Base-by-base conservation (phyloP, 345 rosid species). In the Pseudoturritis turrita region DNA sequence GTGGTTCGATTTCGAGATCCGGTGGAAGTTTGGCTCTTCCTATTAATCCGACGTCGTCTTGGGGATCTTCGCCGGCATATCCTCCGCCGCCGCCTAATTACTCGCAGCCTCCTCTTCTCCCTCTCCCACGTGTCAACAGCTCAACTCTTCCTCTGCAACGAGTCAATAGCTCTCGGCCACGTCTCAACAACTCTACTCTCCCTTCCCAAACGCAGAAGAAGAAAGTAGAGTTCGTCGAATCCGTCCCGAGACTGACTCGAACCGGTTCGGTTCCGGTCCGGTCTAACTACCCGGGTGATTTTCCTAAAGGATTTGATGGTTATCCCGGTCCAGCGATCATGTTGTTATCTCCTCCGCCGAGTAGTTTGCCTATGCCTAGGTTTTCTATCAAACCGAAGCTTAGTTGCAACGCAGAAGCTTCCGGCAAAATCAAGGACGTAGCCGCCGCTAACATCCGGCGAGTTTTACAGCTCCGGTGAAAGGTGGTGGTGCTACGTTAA, bases 291-390 rank as follows among this genome's bases (percentile, higher is more conserved):
- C 83, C 81, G n/a, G 61, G 61, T 52, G 84, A 83, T 67, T 80
- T 83, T 14, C 91, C 91, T 0, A 80, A 72, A 36, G 75, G 52
- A 10, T 75, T 77, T 70, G 80, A 77, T 65, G 76, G 76, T 49
- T 77, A 77, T 13, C 80, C 80, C n/a, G 80, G 80, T 77, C 80
- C 80, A 57, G 80, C 72, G n/a, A 56, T 77, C 55, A 29, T 77
- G 72, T 28, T 76, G 18, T 51, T 84, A 35, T 82, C 90, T 57
- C 94, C 94, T 6, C 91, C 88, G 4, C 89, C 94, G 11, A 83
- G 94, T 79, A 83, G 91, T 82, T 75, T 88, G 78, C 94, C 94
- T 29, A 83, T 88, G 84, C 94, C 94, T 3, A 83, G 70, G 78
- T 86, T 88, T 65, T 73, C 88, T 0, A 80, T 85, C 37, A 79